These are phyloP conservation scores for Trichoderma sp. DNA, from an alignment of 2,329 filamentous ascomycete species.

Conservation along the genomic window DNA sequence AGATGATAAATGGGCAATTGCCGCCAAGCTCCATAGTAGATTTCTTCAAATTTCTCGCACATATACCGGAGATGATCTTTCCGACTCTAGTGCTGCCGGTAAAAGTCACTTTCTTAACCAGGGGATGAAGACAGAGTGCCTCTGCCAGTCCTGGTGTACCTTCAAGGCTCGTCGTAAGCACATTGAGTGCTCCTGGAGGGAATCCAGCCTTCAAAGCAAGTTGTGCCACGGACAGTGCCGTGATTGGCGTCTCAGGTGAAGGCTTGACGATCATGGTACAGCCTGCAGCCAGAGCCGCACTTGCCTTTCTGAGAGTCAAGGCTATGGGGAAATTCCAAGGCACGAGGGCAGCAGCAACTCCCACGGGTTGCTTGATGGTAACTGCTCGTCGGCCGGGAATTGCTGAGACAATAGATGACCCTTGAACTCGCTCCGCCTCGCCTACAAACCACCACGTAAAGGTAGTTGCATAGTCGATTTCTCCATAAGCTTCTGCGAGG, in stretches of 20 bases:
- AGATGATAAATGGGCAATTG: constrained; percentile 63
- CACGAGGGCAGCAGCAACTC: constrained; percentile 35
- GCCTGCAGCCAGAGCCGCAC: constrained; percentile 63
- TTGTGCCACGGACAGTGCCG: constrained; percentile 64
- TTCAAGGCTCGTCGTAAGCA: constrained; percentile 43
- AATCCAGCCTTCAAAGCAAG: constrained; percentile 70
- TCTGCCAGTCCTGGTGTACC: constrained; percentile 46
- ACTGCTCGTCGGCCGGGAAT: constrained; percentile 62
- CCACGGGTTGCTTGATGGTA: constrained; percentile 58
- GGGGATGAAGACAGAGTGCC: constrained; percentile 44
- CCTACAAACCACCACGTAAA: constrained; percentile 58
- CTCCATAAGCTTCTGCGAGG: constrained; percentile 49
- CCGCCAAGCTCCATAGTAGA: constrained; percentile 67
- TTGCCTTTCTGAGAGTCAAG: constrained; percentile 47
- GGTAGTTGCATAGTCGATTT: constrained; percentile 52
- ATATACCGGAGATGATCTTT: constrained; percentile 58
- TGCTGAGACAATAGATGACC: constrained; percentile 57
- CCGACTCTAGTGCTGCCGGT: constrained; percentile 71
- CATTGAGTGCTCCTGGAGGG: constrained; percentile 65
- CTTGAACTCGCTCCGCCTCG: constrained; percentile 51
- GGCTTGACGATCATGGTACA: constrained; percentile 75
- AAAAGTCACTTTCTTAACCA: constrained; percentile 66
- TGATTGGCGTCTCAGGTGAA: constrained; percentile 71
- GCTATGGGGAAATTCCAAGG: constrained; percentile 59
- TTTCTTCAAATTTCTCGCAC: constrained; percentile 63